Percentiles rank a stretch among this genome's conserved stretches.
These are phyloP conservation scores for cucumber (Cucumis sativus) DNA, from an alignment of 306 rosid species.

Conservation along the genomic window Cucumber_9930_V3 NC_026657.2:10783001-10783500, in stretches of 20 bases:
- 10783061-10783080: background rate
- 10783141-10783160: background rate
- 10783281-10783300: background rate
- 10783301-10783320: conserved; percentile 90
- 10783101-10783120: background rate
- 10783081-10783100: background rate
- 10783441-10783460: conserved; percentile 30
- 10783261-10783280: too few species aligned
- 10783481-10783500: conserved; percentile 22
- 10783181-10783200: background rate
- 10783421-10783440: conserved; percentile 31
- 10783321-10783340: conserved; percentile 76
- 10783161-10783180: background rate
- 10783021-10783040: background rate
- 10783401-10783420: conserved; percentile 38
- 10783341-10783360: conserved; percentile 48
- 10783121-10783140: background rate
- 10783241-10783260: background rate
- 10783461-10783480: conserved; percentile 28
- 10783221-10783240: background rate
- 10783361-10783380: conserved; percentile 26
- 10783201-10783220: background rate
- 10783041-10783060: background rate
- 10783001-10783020: conserved; percentile 50
- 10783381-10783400: conserved; percentile 30